These are phyloP conservation scores for Sparassis latifolia DNA, from an alignment of 1,284 basidiomycete genomes.

Conservation along the genomic window DNA sequence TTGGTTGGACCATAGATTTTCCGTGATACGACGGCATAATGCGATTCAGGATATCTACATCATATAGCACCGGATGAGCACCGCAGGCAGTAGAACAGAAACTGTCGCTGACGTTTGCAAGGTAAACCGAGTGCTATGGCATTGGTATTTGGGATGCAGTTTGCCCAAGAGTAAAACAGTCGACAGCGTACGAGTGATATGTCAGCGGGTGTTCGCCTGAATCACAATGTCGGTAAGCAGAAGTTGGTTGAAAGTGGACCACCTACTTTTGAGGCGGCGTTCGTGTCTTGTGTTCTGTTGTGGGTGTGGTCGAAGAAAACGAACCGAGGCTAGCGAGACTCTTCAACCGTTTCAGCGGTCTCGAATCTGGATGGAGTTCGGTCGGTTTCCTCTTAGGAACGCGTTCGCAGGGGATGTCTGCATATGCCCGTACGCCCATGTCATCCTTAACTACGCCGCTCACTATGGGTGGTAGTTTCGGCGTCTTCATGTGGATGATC, in stretches of 20 bases:
- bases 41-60: conserved; percentile 56
- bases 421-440: not conserved
- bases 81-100: not conserved
- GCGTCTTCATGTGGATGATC: conserved; percentile 42
- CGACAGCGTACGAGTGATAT: conserved; percentile 50
- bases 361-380: conserved; percentile 8
- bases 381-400: conserved; percentile 9
- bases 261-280: too few relatives aligned
- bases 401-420: not conserved
- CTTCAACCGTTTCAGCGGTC: conserved; percentile 11
- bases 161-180: conserved; percentile 65
- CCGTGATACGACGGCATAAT: conserved; percentile 37
- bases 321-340: not conserved
- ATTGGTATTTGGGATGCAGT: conserved; percentile 37
- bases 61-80: conserved; percentile 5
- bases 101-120: conserved; percentile 45
- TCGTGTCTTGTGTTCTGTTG: not conserved
- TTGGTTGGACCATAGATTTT: conserved; percentile 18
- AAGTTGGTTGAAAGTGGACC: not conserved
- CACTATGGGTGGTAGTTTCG: conserved; percentile 4
- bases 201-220: conserved; percentile 44
- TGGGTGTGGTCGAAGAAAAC: not conserved
- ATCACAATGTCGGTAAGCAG: not conserved
- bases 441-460: not conserved
- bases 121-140: conserved; percentile 59